Conservation (phyloP, 1,284 basidiomycete species). For the Naganishia albida region DNA sequence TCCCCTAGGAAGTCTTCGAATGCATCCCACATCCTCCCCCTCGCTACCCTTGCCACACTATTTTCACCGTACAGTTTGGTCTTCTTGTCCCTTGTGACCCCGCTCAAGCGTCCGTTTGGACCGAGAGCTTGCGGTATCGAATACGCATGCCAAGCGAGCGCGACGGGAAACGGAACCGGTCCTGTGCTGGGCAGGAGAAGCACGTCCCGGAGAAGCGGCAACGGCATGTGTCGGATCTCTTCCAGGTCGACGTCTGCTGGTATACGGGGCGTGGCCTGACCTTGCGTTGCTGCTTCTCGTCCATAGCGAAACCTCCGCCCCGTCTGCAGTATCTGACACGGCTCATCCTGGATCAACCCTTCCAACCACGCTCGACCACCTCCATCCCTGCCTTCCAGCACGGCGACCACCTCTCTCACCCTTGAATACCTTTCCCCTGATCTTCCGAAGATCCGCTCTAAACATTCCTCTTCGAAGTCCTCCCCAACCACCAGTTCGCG, state of each 20-base stretch:
- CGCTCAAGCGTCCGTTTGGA: constrained; percentile 26
- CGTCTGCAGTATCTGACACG: background rate
- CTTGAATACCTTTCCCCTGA: constrained; percentile 5
- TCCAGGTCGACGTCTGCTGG: background rate
- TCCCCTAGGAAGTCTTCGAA: background rate
- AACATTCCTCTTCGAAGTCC: constrained; percentile 23
- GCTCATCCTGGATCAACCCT: background rate
- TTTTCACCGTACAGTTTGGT: constrained; percentile 11
- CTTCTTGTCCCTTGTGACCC: constrained; percentile 23
- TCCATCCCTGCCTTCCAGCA: background rate
- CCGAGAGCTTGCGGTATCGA: constrained; percentile 25
- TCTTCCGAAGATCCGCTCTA: constrained; percentile 24
- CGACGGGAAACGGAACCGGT: constrained; percentile 15
- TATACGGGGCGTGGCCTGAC: background rate
- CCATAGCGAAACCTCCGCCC: constrained; percentile 11
- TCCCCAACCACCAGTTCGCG: constrained; percentile 32
- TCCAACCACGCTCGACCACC: constrained; percentile 7
- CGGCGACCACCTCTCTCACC: background rate
- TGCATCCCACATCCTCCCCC: constrained; percentile 27
- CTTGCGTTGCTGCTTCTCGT: constrained; percentile 11
- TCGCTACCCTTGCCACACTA: constrained; percentile 22
- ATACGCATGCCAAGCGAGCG: constrained; percentile 15
- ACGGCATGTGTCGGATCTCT: constrained; percentile 5
- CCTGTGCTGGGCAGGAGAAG: constrained; percentile 21
- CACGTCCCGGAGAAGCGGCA: constrained; percentile 22